Percentiles rank a stretch among this genome's conserved stretches.
These are phyloP conservation scores for Kodamaea alishanica DNA, from an alignment of 1,139 yeast species.

Conservation along the genomic window DNA sequence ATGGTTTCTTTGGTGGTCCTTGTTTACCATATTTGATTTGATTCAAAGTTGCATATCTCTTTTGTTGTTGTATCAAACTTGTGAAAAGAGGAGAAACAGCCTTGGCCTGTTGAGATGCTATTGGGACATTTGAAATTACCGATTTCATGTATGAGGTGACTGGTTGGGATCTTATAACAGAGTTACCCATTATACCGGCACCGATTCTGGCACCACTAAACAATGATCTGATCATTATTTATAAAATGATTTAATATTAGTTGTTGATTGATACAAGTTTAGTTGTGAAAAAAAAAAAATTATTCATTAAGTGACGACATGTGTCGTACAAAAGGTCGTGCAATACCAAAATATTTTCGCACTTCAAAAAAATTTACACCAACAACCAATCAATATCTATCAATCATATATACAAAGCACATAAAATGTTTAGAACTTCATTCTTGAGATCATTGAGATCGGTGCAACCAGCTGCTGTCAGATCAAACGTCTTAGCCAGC, in stretches of 20 bases:
- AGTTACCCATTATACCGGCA: conserved; percentile 2
- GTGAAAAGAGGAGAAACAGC: too few relatives aligned
- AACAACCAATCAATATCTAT: conserved; percentile 5
- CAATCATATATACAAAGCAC: too few relatives aligned
- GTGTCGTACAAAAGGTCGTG: conserved; percentile 2
- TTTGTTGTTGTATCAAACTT: conserved; percentile 24
- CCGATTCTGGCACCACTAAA: conserved; percentile 8
- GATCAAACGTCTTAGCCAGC: conserved; percentile 15
- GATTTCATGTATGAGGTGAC: conserved; percentile 10
- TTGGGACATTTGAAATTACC: conserved; percentile 9
- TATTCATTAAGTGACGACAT: too few relatives aligned
- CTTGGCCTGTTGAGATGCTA: conserved; percentile 14
- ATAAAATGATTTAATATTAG: too few relatives aligned
- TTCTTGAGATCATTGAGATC: conserved; percentile 29
- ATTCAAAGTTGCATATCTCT: conserved; percentile 64
- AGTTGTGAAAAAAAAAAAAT: too few relatives aligned
- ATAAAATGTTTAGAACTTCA: conserved; percentile 32
- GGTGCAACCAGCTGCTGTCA: conserved; percentile 16
- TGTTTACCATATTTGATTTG: conserved; percentile 67
- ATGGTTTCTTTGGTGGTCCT: conserved; percentile 49
- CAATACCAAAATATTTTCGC: too few relatives aligned
- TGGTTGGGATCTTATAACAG: conserved; percentile 3
- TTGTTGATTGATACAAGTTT: too few relatives aligned
- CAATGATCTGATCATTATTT: conserved; percentile 15
- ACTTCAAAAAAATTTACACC: too few relatives aligned